Evolutionary conservation across 2,329 filamentous ascomycete genomes (phyloP), one percentile per base, ranked within the genome.

Genomic region (Apiospora sp.): DNA sequence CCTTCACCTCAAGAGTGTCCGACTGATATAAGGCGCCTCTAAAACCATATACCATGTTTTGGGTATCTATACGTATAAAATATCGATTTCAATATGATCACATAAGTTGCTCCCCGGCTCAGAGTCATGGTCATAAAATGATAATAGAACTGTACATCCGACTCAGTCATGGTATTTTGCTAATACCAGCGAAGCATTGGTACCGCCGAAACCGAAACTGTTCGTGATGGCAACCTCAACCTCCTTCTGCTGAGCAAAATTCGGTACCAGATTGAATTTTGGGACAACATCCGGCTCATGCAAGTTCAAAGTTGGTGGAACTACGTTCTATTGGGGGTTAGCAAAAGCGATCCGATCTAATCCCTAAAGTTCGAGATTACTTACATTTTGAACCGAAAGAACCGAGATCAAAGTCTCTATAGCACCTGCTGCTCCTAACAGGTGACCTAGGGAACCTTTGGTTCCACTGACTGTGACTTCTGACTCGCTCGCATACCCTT

Each of bases 171-270:
- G 49, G 58, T 70, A 72, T 75, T 85, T 87, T 10, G 88, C 88
- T 78, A 98, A 96, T 70, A 95, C 95, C 49, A 99, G 85, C 71
- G 91, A 95, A 58, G 96, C 95, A 84, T 99, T 99, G 1, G 96
- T 98, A 22, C 96, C 96, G 14, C 96, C 96, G 84, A 99, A 99
- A 0, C 96, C 96, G 84, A 99, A 99, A 81, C 96, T 98, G 79
- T 99, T 99, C 4, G 94, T 96, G 72, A 99, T 78, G 6, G 93
- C 94, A 30, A 96, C 92, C 72, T 90, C 85, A 14, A 98, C 90
- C 2, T 86, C 80, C 75, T 90, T 91, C 70, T 92, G 82, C 82
- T 98, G 95, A 0, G 94, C 88, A 67, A 86, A 80, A 4, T 91
- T 86, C 0, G 95, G 90, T 4, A 98, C 91, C 81, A 98, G 96